Evolutionary conservation across 768 basidiomycete species (phyloP), one percentile per base, ranked within the genome.

Genomic region (Termitomyces sp.): DNA sequence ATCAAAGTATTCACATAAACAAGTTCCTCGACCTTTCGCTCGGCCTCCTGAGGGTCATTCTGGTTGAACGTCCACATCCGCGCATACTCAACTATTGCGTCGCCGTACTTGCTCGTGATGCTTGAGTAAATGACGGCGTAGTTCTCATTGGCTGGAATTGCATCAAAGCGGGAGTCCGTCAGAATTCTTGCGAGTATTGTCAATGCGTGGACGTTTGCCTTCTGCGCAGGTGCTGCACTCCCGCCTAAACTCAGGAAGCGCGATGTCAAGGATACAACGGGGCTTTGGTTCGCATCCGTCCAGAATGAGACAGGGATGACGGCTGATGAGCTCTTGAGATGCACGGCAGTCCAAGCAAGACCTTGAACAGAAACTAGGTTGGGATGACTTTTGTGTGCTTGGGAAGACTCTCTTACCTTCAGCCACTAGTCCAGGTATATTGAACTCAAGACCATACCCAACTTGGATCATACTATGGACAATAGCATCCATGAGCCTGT

Each of bases 391-490:
- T 16, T 1, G 18, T 20, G n/a, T 12, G 1, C 18, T 43, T 8
- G 22, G 24, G 26, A 3, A 18, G 14, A 9, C 36, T 18, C 34
- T 9, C 46, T 24, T 53, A 87, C 88, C 88, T 74, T 90, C 87
- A 1, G 82, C 82, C 2, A 82, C 68, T 47, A 87, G 67, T 0
- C 86, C 88, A 7, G 81, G 78, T 22, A 86, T 56, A 3, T 67
- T 74, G 58, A 88, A 88, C 66, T 89, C 88, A 3, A 79, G 68
- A 3, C 86, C 87, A 67, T 82, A 82, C 14, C 85, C 87, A 3
- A 72, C 62, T 62, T 89, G 84, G 45, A 90, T 88, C 40, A 88
- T 55, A 0, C 88, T 83, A 63, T 91, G 88, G 5, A 89, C 26
- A 9, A 87, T 64, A 2, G 84, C 86, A 1, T 76, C 75, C 16